phyloP scores from a whole-genome alignment of 352 stramenopile genomes.

The Phytophthora fragariaefolia region DNA sequence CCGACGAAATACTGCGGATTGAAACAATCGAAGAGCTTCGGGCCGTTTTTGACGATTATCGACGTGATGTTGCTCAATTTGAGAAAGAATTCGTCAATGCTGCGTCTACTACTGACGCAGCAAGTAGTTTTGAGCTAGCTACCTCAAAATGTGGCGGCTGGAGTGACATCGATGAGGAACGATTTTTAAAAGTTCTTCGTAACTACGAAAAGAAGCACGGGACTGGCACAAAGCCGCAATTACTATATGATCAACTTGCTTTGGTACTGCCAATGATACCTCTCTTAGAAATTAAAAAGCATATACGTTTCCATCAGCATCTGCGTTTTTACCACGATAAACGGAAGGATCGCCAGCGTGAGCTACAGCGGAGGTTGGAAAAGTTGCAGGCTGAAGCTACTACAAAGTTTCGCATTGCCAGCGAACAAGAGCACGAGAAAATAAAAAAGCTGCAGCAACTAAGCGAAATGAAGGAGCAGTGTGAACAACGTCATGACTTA shows the following conservation, averaged over 20 bases:
- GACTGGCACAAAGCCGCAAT: conserved; percentile 46
- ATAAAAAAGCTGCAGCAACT: conserved; percentile 43
- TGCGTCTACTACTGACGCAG: conserved; percentile 40
- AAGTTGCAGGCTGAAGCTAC: conserved; percentile 38
- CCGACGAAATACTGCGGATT: conserved; percentile 56
- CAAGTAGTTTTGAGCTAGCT: conserved; percentile 44
- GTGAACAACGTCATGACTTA: conserved; percentile 44
- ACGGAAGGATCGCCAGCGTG: conserved; percentile 48
- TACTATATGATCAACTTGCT: conserved; percentile 68
- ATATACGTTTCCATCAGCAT: conserved; percentile 71
- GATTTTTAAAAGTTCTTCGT: conserved; percentile 63
- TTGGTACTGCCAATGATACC: conserved; percentile 50
- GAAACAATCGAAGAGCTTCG: conserved; percentile 50
- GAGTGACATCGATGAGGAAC: conserved; percentile 56
- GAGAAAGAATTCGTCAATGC: conserved; percentile 47
- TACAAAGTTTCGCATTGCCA: conserved; percentile 36
- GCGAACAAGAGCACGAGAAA: conserved; percentile 38
- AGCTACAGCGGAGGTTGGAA: conserved; percentile 48
- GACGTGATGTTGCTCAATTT: conserved; percentile 42
- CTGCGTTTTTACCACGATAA: conserved; percentile 64
- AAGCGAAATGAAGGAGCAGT: conserved; percentile 47
- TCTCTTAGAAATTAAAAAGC: conserved; percentile 48
- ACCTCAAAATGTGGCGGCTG: conserved; percentile 52
- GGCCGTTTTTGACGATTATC: conserved; percentile 28
- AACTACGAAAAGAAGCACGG: conserved; percentile 48